Evolutionary conservation across 768 basidiomycete species (phyloP).

Genomic region (Amanita fuliginea): DNA sequence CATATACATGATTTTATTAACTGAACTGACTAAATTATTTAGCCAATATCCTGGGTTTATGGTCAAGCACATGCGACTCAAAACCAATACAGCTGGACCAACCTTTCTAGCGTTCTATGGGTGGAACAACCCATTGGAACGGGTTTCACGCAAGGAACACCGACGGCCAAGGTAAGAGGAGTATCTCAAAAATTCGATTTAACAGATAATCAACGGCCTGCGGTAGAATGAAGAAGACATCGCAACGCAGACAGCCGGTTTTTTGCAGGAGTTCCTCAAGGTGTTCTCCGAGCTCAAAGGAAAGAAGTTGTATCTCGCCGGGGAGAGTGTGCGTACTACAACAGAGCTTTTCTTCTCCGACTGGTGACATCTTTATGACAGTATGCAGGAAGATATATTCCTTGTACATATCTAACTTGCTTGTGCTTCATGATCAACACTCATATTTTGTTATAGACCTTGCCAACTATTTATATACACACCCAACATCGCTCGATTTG

Average conservation of each 20-base stretch:
- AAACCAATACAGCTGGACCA: background rate
- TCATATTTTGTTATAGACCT: constrained; percentile 32
- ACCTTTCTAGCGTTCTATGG: too few relatives aligned
- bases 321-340: too few relatives aligned
- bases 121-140: too few relatives aligned
- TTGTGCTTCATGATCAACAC: background rate
- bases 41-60: background rate
- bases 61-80: constrained; percentile 1
- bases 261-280: constrained; percentile 59
- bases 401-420: background rate
- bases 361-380: background rate
- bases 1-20: background rate
- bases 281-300: constrained; percentile 14
- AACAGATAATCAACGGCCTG: background rate
- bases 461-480: constrained; percentile 60
- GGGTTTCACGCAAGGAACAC: background rate
- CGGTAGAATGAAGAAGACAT: constrained; percentile 36
- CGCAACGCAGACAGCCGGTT: constrained; percentile 39
- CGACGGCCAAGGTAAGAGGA: background rate
- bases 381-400: background rate
- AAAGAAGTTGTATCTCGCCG: too few relatives aligned
- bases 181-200: background rate
- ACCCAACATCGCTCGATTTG: constrained; percentile 41
- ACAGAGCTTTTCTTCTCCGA: too few relatives aligned
- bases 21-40: background rate